Evolutionary conservation across 164 flowering plant species (phyloP).

Genomic region (Akebia trifoliata): DNA sequence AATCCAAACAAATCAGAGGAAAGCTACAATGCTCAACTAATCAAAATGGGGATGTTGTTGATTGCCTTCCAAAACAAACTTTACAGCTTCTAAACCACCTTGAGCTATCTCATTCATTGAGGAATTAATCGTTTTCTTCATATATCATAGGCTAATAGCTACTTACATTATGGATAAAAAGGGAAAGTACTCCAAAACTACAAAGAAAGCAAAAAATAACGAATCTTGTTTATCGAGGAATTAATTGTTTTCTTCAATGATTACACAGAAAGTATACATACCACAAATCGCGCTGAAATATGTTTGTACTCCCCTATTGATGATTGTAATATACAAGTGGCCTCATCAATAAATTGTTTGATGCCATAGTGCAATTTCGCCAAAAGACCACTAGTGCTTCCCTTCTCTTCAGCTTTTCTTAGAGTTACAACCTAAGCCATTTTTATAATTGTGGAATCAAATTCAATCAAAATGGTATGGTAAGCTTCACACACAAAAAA

Average conservation of each 20-base stretch:
- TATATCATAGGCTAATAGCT: no score
- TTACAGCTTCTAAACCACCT: no score
- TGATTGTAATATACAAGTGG: slow-evolving; percentile 23
- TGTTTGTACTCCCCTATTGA: slow-evolving; percentile 33
- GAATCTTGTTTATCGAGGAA: neutral
- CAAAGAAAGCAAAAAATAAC: neutral
- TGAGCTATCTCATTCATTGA: no score
- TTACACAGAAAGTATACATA: slow-evolving; percentile 17
- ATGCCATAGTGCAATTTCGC: slow-evolving; percentile 63
- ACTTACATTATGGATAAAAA: no score
- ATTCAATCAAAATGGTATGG: neutral
- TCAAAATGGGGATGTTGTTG: no score
- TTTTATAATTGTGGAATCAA: neutral
- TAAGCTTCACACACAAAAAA: neutral
- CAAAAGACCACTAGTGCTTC: slow-evolving; percentile 38
- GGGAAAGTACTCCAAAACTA: neutral
- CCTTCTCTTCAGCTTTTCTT: slow-evolving; percentile 58
- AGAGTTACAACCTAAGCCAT: slow-evolving; percentile 45
- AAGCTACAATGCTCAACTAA: no score
- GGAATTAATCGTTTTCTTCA: no score
- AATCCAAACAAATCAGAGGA: no score
- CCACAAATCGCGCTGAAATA: slow-evolving; percentile 43
- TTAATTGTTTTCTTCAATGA: neutral
- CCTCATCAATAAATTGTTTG: slow-evolving; percentile 44
- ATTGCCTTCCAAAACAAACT: no score